Evolutionary conservation across 345 rosid genomes (phyloP), one percentile per base, ranked within the genome.

Genomic region (Heritiera fomes): DNA sequence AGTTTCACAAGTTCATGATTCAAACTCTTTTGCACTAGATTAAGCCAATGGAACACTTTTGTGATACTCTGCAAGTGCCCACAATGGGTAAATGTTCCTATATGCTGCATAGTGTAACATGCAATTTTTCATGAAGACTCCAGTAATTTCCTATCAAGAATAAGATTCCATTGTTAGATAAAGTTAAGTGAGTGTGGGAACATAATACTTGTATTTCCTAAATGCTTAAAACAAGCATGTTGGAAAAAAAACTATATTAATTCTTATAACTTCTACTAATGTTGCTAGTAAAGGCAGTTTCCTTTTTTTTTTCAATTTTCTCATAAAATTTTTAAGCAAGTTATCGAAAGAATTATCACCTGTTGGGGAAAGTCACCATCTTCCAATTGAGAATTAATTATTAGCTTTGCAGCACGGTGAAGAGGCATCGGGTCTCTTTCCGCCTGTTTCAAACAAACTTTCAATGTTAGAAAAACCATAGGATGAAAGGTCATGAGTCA

Each of bases 361-460:
- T 87, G 80, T 68, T 87, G 89, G 23, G 88, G 87, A 60, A 85
- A 87, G 76, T 87, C 90, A n/a, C 90, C 90, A 50, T 53, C 81
- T 47, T 79, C 83, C 47, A 83, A 23, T 49, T 87, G 87, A 18
- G 86, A 84, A 75, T 83, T 84, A 59, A 87, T 85, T 45, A 87
- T 71, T 3, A 87, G 53, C 75, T 83, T 87, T 6, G 83, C 83
- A 34, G 87, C 87, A 8, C 79, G 82, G 64, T 87, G 88, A 73
- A 87, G 80, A 69, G 90, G 87, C 43, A 41, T 41, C 2, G 43
- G 43, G 6, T 41, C 43, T 41, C 43, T 41, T 41, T 41, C 43
- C 43, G 17, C 30, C 20, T 1, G 82, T 65, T 38, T 8, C 10
- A 13, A 66, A 23, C 28, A 23, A 23, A 34, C 41, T 12, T 64